Base-by-base conservation (phyloP, 768 basidiomycete species). In the Mrakia blollopis region DNA sequence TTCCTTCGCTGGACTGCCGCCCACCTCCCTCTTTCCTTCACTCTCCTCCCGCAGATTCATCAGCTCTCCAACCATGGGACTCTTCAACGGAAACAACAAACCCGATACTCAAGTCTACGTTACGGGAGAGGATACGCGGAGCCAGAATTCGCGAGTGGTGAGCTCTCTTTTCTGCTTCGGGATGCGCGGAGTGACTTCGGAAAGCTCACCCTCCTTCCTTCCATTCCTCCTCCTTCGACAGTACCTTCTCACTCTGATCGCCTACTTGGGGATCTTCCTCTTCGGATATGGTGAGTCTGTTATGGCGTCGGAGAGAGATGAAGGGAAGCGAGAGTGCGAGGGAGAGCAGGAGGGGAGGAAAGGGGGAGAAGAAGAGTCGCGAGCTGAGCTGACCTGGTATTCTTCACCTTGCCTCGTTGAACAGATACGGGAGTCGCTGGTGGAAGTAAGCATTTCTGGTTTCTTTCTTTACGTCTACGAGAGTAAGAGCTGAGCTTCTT, bases 261-360 rank as follows among this genome's bases (percentile, higher is more conserved):
- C 86, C 0, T 92, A 91, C 83, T 91, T 89, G 89, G 91, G 91
- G 0, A 91, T 91, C 78, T 84, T 92, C n/a, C 85, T 92, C 25
- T 93, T 93, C 81, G 92, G 92, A 80, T 92, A 92, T 80, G 91
- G 91, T 82, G n/a, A 30, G 52, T 32, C 37, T 9, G 32, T 25
- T 28, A 32, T n/a, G n/a, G 7, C 28, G 52, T 18, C 16, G 32
- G 23, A 25, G 32, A 37, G 1, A 30, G 61, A 47, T 16, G n/a
- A 21, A 67, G 25, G 18, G 44, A 21, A 14, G 47, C 21, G 11
- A 25, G 30, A 37, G 23, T n/a, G n/a, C n/a, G 50, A 3, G 25
- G 16, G 5, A 41, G 7, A 23, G 14, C 8, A 35, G 7, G 11
- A n/a, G 9, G n/a, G 16, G 23, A 30, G 14, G 41, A 28, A n/a